Percentiles rank a stretch among this genome's conserved stretches.
phyloP scores from a whole-genome alignment of 495 filamentous ascomycete genomes.

The Aspergillus diversus region DNA sequence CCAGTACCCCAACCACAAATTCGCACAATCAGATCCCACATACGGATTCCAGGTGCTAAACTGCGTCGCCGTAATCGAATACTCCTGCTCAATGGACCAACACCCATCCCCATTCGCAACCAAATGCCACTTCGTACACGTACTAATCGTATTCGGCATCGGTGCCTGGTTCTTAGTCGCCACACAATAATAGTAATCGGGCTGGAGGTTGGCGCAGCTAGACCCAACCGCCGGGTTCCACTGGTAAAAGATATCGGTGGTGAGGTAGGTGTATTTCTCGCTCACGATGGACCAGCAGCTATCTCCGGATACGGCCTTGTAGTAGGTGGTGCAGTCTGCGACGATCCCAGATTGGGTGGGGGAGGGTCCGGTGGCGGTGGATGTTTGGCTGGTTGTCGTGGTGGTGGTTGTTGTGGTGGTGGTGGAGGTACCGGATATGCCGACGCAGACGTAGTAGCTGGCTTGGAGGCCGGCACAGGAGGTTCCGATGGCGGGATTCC shows the following conservation, averaged over 20 bases:
- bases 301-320: background rate
- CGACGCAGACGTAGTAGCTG: slow-evolving; percentile 13
- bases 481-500: slow-evolving; percentile 10
- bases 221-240: slow-evolving; percentile 17
- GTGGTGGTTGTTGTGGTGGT: background rate
- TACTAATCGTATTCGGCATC: slow-evolving; percentile 10
- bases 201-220: slow-evolving; percentile 1
- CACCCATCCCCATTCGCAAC: slow-evolving; percentile 16
- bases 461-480: slow-evolving; percentile 3
- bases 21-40: slow-evolving; percentile 12
- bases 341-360: background rate
- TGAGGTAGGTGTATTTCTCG: slow-evolving; percentile 13
- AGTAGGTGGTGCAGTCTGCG: background rate
- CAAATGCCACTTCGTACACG: slow-evolving; percentile 13
- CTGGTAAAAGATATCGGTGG: background rate
- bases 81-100: slow-evolving; percentile 16
- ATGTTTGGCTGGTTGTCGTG: too few species aligned
- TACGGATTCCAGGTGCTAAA: slow-evolving; percentile 21
- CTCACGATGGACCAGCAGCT: slow-evolving; percentile 7
- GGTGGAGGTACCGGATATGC: background rate
- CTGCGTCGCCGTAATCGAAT: slow-evolving; percentile 7
- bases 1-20: slow-evolving; percentile 18
- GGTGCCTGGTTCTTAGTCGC: background rate
- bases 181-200: slow-evolving; percentile 17
- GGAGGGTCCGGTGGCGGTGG: background rate